Evolutionary conservation across 305 asterid genomes (phyloP).

Genomic region (Stenogyne calaminthoides): DNA sequence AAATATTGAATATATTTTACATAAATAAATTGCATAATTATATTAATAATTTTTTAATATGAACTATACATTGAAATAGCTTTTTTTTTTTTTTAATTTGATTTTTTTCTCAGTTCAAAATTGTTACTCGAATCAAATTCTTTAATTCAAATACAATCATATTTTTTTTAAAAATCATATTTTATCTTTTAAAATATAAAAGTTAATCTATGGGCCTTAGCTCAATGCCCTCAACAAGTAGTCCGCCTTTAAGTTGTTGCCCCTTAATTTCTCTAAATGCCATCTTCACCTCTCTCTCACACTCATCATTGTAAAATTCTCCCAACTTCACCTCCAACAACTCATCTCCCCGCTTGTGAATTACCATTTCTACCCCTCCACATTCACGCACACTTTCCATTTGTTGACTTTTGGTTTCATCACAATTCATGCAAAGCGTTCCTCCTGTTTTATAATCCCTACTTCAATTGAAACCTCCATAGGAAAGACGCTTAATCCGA

Average conservation of each 20-base stretch:
- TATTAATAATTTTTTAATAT: no score
- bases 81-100: no score
- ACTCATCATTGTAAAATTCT: constrained; percentile 45
- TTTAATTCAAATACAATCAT: background rate
- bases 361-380: constrained; percentile 25
- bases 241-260: constrained; percentile 57
- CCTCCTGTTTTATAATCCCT: constrained; percentile 36
- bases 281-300: constrained; percentile 49
- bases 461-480: constrained; percentile 45
- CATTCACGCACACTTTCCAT: background rate
- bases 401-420: background rate
- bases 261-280: constrained; percentile 50
- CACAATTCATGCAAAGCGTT: constrained; percentile 28
- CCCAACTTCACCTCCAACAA: constrained; percentile 70
- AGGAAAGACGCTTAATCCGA: constrained; percentile 47
- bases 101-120: no score
- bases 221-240: constrained; percentile 64
- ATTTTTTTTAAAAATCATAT: no score
- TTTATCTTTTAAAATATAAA: background rate
- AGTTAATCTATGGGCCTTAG: constrained; percentile 46
- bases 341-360: constrained; percentile 49
- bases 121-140: background rate
- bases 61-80: no score
- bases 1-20: no score
- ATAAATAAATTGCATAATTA: no score